Conservation (phyloP, 1,284 basidiomycete genomes). For the Malassezia sp. region DNA sequence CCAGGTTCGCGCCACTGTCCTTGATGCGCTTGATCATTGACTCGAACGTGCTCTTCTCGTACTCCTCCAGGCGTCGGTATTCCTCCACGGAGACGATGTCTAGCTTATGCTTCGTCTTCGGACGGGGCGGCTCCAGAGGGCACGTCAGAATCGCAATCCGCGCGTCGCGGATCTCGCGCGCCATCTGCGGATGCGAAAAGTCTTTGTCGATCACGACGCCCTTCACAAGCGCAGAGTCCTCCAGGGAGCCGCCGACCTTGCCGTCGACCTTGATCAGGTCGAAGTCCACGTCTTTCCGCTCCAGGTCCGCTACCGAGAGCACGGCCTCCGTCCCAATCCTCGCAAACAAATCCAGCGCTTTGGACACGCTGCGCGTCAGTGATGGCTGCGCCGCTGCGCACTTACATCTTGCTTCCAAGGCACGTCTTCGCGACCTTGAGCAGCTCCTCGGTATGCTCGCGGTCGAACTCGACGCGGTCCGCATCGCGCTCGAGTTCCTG, state of each 20-base stretch:
- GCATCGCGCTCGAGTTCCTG: slow-evolving; percentile 80
- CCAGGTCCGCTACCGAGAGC: slow-evolving; percentile 82
- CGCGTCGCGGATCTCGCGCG: slow-evolving; percentile 71
- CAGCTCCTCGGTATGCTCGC: slow-evolving; percentile 62
- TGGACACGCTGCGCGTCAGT: slow-evolving; percentile 69
- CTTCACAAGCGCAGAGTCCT: slow-evolving; percentile 82
- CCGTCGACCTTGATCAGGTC: slow-evolving; percentile 99
- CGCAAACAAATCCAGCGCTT: slow-evolving; percentile 87
- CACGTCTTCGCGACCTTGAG: slow-evolving; percentile 84
- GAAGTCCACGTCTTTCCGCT: slow-evolving; percentile 89
- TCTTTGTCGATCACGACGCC: slow-evolving; percentile 98
- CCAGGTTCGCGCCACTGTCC: slow-evolving; percentile 93
- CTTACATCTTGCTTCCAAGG: slow-evolving; percentile 91
- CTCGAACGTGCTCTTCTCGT: slow-evolving; percentile 89
- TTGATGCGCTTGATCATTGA: slow-evolving; percentile 97
- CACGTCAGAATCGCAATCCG: slow-evolving; percentile 93
- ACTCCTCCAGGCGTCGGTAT: slow-evolving; percentile 84
- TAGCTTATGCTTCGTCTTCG: slow-evolving; percentile 98
- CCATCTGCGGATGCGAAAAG: slow-evolving; percentile 99
- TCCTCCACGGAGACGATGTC: slow-evolving; percentile 97
- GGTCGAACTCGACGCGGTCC: slow-evolving; percentile 77
- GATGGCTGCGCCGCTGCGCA: slow-evolving; percentile 16
- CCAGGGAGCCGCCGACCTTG: slow-evolving; percentile 91
- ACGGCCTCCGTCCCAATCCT: slow-evolving; percentile 96
- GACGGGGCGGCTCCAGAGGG: slow-evolving; percentile 94